phyloP scores from a whole-genome alignment of 257 asterid species.

The Penstemon barbatus region DNA sequence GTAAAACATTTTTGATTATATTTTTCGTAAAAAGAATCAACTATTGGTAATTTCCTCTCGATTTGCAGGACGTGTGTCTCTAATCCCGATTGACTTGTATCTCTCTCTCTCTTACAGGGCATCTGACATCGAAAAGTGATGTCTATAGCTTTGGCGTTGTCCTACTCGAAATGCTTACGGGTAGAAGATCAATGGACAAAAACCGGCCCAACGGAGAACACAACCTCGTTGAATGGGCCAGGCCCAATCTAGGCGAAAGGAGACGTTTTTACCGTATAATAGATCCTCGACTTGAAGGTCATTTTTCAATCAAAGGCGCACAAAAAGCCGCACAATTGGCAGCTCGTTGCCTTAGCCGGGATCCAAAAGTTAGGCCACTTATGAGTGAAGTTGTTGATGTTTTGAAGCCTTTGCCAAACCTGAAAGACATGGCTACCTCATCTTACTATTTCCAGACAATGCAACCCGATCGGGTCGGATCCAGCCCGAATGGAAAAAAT shows the following conservation, averaged over 20 bases:
- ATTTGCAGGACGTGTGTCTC: not conserved
- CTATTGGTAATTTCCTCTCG: too few relatives aligned
- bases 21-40: too few relatives aligned
- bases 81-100: conserved; percentile 8
- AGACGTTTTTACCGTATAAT: conserved; percentile 53
- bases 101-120: conserved; percentile 37
- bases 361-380: conserved; percentile 49
- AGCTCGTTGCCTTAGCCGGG: conserved; percentile 57
- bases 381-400: conserved; percentile 69
- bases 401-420: conserved; percentile 59
- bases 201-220: conserved; percentile 65
- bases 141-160: conserved; percentile 66
- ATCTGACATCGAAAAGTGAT: conserved; percentile 65
- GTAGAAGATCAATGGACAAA: conserved; percentile 70
- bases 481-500: conserved; percentile 42
- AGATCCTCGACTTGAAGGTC: conserved; percentile 66
- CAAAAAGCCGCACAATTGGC: conserved; percentile 66
- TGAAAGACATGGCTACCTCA: conserved; percentile 73
- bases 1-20: too few relatives aligned
- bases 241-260: conserved; percentile 58
- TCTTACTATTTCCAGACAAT: conserved; percentile 61
- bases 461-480: conserved; percentile 45
- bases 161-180: conserved; percentile 62
- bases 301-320: conserved; percentile 63
- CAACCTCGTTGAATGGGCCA: conserved; percentile 65